These are phyloP conservation scores for Entophlyctis luteolus DNA, from an alignment of 192 early-diverging fungal species.

Conservation along the genomic window DNA sequence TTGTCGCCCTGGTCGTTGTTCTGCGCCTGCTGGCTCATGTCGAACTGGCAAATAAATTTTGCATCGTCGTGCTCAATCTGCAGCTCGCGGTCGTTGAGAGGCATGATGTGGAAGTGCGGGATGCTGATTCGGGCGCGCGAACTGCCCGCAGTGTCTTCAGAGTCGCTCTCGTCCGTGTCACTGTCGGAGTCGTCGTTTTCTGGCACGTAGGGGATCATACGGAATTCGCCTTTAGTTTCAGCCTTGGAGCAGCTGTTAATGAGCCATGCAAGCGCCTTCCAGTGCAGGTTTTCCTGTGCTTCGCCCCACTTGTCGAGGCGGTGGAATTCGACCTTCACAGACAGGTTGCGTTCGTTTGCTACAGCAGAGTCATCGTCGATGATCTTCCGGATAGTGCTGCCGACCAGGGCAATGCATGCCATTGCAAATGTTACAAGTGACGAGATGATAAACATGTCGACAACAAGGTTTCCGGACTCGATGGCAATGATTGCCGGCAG, in stretches of 20 bases:
- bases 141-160: constrained; percentile 2
- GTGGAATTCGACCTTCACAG: constrained; percentile 35
- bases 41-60: constrained; percentile 31
- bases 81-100: constrained; percentile 24
- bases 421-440: constrained; percentile 26
- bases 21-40: neutral
- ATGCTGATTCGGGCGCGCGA: neutral
- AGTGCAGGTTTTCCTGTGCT: constrained; percentile 23
- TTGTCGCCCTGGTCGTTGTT: constrained; percentile 8
- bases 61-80: constrained; percentile 32
- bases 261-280: constrained; percentile 34
- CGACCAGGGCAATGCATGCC: constrained; percentile 24
- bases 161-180: neutral
- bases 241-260: constrained; percentile 26
- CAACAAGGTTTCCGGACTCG: constrained; percentile 37
- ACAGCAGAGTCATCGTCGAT: constrained; percentile 16
- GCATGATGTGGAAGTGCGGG: constrained; percentile 39
- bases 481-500: constrained; percentile 5
- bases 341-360: constrained; percentile 6
- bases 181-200: constrained; percentile 26
- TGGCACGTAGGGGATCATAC: constrained; percentile 31
- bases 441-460: constrained; percentile 44
- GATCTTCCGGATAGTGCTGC: constrained; percentile 18
- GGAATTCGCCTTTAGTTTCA: constrained; percentile 30
- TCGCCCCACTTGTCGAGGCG: constrained; percentile 27